These are phyloP conservation scores for Pharnaceum exiguum DNA, from an alignment of 148 eudicot genomes.

Conservation along the genomic window DNA sequence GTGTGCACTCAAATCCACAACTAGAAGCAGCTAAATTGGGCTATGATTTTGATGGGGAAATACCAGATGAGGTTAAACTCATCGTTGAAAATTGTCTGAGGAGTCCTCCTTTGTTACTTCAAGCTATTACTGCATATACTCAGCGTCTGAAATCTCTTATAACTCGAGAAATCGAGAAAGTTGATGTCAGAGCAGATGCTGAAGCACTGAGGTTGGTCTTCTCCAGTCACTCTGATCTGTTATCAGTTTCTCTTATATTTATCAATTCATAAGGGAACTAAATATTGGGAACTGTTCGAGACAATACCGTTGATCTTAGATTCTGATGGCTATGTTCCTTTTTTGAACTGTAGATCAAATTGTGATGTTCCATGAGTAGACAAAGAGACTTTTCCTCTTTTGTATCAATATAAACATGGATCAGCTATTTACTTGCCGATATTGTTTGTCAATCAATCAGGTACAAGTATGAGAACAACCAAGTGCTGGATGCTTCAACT, in stretches of 20 bases:
- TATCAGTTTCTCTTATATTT: neutral
- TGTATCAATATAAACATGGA: neutral
- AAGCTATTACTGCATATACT: conserved; percentile 72
- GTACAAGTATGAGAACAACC: conserved; percentile 87
- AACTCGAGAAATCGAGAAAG: conserved; percentile 76
- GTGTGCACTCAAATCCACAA: conserved; percentile 73
- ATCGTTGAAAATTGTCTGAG: conserved; percentile 66
- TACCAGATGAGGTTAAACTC: conserved; percentile 69
- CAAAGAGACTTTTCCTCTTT: no score
- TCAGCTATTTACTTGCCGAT: neutral
- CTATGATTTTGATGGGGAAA: conserved; percentile 68
- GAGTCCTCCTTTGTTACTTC: conserved; percentile 86
- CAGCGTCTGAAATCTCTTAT: conserved; percentile 68
- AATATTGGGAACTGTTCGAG: no score
- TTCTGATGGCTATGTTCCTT: no score
- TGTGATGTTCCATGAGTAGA: no score
- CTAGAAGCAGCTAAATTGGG: conserved; percentile 78
- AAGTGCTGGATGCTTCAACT: conserved; percentile 77
- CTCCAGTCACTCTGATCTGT: neutral
- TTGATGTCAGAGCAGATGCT: conserved; percentile 97
- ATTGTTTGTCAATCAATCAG: conserved; percentile 30
- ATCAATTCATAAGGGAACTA: no score
- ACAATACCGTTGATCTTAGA: no score
- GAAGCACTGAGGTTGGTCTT: conserved; percentile 72
- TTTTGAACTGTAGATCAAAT: no score